These are phyloP conservation scores for Graphiopsis chlorocephala DNA, from an alignment of 2,329 filamentous ascomycete genomes.

Conservation along the genomic window DNA sequence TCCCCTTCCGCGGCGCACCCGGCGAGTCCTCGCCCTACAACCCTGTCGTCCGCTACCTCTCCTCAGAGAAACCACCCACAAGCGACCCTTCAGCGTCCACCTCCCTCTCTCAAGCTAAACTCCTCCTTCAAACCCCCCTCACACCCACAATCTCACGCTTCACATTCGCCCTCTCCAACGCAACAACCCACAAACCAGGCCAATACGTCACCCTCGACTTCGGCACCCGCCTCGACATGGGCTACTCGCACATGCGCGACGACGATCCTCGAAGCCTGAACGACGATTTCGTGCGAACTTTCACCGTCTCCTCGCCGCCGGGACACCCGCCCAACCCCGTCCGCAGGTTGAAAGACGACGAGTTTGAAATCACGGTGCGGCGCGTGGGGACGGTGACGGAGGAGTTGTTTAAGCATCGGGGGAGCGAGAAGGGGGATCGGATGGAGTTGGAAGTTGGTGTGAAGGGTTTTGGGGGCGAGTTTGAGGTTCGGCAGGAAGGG, in stretches of 20 bases:
- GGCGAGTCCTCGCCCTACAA: slow-evolving; percentile 74
- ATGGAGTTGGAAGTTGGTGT: slow-evolving; percentile 60
- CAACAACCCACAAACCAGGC: slow-evolving; percentile 59
- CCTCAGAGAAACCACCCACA: slow-evolving; percentile 51
- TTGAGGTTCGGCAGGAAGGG: slow-evolving; percentile 38
- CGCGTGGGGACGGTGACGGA: slow-evolving; percentile 67
- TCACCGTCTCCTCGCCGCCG: slow-evolving; percentile 70
- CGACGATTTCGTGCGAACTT: slow-evolving; percentile 80
- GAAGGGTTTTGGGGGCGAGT: slow-evolving; percentile 70
- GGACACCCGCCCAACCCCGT: slow-evolving; percentile 28
- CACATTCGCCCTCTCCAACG: slow-evolving; percentile 49
- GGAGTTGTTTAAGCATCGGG: slow-evolving; percentile 54
- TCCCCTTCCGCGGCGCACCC: slow-evolving; percentile 64
- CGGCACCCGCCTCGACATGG: slow-evolving; percentile 62
- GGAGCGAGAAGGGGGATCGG: slow-evolving; percentile 25
- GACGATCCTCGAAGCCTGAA: slow-evolving; percentile 77
- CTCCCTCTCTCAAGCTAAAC: slow-evolving; percentile 47
- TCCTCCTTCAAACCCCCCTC: slow-evolving; percentile 59
- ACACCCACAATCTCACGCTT: slow-evolving; percentile 68
- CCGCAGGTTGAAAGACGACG: slow-evolving; percentile 33
- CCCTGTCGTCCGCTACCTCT: slow-evolving; percentile 65
- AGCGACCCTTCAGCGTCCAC: background rate
- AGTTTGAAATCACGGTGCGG: slow-evolving; percentile 71
- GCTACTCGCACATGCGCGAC: slow-evolving; percentile 81
- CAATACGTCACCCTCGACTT: slow-evolving; percentile 80